A percentile compares a stretch with the other conserved stretches of the same genome.
Conservation (phyloP, 805 yeast genomes). For the Cyberlindnera xishuangbannaensis region DNA sequence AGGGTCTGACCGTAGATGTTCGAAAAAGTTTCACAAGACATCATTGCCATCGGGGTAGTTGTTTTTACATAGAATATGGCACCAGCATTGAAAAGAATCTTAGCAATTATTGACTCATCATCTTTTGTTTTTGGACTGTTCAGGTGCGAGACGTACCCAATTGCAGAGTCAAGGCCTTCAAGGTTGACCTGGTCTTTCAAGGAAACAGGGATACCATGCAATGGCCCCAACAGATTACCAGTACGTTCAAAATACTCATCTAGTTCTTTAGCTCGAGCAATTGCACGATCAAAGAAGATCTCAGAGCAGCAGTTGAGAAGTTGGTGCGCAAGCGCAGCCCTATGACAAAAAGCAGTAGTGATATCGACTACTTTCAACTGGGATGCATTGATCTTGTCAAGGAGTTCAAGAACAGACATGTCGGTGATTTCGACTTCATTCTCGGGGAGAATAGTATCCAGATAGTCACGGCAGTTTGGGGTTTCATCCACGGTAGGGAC, state of each 20-base stretch:
- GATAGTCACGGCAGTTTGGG: conserved; percentile 2
- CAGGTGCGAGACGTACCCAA: conserved; percentile 29
- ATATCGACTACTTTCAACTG: background rate
- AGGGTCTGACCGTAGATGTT: conserved; percentile 39
- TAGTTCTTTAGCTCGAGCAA: conserved; percentile 44
- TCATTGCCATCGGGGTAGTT: conserved; percentile 44
- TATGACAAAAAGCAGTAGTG: background rate
- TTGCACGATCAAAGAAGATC: conserved; percentile 43
- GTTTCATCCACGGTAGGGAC: conserved; percentile 1
- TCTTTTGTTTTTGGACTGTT: conserved; percentile 44
- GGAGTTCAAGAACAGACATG: background rate
- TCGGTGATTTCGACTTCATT: background rate
- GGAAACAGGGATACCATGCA: conserved; percentile 63
- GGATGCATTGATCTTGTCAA: background rate
- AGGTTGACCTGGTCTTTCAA: conserved; percentile 34
- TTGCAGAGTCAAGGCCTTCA: background rate
- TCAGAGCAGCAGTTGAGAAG: conserved; percentile 31
- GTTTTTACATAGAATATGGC: conserved; percentile 53
- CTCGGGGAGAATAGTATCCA: conserved; percentile 2
- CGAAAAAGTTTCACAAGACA: conserved; percentile 40
- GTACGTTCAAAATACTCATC: conserved; percentile 43
- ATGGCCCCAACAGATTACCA: conserved; percentile 53
- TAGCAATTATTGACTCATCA: conserved; percentile 5
- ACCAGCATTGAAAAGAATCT: conserved; percentile 26
- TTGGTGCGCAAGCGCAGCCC: conserved; percentile 41